Conservation (phyloP, 495 filamentous ascomycete species). For the Annulohypoxylon maeteangense region DNA sequence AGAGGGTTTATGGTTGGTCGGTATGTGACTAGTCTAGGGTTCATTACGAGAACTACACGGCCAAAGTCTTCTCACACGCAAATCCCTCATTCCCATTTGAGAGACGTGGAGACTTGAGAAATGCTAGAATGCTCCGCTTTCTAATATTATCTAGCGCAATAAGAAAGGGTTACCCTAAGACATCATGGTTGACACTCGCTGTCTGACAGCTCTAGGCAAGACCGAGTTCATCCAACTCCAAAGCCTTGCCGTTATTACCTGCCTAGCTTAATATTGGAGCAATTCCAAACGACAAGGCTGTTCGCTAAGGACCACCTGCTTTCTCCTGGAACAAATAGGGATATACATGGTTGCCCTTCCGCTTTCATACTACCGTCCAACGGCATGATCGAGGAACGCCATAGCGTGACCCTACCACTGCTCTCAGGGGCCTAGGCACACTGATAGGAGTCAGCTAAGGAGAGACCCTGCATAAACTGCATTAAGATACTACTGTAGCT, state of each 20-base stretch:
- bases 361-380: slow-evolving; percentile 23
- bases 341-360: neutral
- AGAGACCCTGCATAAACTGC: slow-evolving; percentile 23
- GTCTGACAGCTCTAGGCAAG: neutral
- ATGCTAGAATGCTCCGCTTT: neutral
- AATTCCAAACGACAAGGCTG: neutral
- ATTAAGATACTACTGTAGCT: slow-evolving; percentile 20
- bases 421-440: slow-evolving; percentile 16
- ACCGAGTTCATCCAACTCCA: neutral
- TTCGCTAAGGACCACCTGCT: neutral
- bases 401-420: slow-evolving; percentile 29
- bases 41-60: neutral
- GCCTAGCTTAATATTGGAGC: neutral
- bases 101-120: neutral
- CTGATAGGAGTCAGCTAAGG: neutral
- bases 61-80: neutral
- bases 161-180: neutral
- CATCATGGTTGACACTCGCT: neutral
- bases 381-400: slow-evolving; percentile 25
- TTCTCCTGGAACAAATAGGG: neutral
- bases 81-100: neutral
- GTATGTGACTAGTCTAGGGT: neutral
- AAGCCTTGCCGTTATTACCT: neutral
- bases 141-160: neutral
- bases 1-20: neutral